Conservation (phyloP, 2,329 filamentous ascomycete species). For the Simplicillium aogashimaense region DNA sequence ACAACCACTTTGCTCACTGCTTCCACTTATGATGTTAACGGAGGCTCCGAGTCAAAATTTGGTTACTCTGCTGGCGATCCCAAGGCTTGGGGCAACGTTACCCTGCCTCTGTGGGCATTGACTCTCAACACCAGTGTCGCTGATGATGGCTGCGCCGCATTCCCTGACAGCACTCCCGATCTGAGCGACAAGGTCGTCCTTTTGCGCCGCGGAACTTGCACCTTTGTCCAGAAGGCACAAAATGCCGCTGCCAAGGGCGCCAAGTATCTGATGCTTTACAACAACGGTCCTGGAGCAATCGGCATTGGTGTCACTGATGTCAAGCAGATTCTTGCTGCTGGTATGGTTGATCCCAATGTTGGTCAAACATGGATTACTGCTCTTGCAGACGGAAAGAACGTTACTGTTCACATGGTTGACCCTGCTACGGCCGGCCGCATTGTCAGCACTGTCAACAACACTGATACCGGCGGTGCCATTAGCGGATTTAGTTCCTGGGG, state of each 20-base stretch:
- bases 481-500: conserved; percentile 49
- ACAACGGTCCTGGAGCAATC: conserved; percentile 31
- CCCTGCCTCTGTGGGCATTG: conserved; percentile 21
- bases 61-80: conserved; percentile 13
- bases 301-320: conserved; percentile 19
- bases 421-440: conserved; percentile 20
- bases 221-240: conserved; percentile 41
- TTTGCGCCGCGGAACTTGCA: conserved; percentile 42
- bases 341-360: conserved; percentile 28
- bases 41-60: background rate
- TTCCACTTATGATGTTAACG: background rate
- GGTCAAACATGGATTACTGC: conserved; percentile 33
- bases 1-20: background rate
- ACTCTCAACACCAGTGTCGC: conserved; percentile 32
- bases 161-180: conserved; percentile 39
- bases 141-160: conserved; percentile 36
- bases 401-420: conserved; percentile 33
- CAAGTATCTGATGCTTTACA: conserved; percentile 52
- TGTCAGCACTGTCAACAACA: conserved; percentile 26
- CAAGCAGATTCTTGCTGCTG: conserved; percentile 22
- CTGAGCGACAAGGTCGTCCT: conserved; percentile 43
- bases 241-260: conserved; percentile 45
- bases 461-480: conserved; percentile 36
- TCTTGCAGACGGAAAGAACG: conserved; percentile 29
- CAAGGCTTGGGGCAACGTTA: conserved; percentile 21